Evolutionary conservation across 148 eudicot species (phyloP).

Genomic region (Rhododendron mucronatum): DNA sequence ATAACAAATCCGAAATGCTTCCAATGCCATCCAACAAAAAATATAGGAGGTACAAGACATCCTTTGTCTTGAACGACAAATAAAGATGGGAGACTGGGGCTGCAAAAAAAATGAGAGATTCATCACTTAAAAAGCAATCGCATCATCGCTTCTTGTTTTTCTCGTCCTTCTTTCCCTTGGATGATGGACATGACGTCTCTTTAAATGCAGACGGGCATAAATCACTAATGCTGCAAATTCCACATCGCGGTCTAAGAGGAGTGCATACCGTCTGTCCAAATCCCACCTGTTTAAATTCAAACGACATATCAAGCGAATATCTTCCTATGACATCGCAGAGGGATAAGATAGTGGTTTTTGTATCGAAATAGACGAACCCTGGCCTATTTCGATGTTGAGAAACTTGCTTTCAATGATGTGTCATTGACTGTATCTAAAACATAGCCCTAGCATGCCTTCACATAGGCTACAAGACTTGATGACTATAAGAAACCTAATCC

Average conservation of each 20-base stretch:
- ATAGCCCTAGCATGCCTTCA: too few species aligned
- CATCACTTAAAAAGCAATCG: conserved; percentile 10
- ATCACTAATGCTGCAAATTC: conserved; percentile 45
- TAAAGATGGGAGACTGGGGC: not conserved
- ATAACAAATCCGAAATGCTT: not conserved
- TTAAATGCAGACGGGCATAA: conserved; percentile 90
- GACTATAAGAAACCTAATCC: too few species aligned
- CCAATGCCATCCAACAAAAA: not conserved
- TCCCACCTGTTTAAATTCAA: conserved; percentile 54
- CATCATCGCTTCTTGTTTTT: conserved; percentile 5
- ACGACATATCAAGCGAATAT: not conserved
- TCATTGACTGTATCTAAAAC: too few species aligned
- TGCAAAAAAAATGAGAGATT: not conserved
- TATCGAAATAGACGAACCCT: not conserved
- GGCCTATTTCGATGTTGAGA: not conserved
- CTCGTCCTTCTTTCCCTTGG: conserved; percentile 46
- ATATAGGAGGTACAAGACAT: not conserved
- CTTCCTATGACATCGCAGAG: not conserved
- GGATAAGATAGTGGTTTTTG: not conserved
- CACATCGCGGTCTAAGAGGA: conserved; percentile 78
- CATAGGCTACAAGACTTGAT: too few species aligned
- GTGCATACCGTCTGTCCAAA: conserved; percentile 95
- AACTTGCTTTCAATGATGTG: not conserved
- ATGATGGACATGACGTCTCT: conserved; percentile 54
- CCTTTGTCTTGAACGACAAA: not conserved